Percentiles rank a stretch among this genome's conserved stretches.
phyloP scores from a whole-genome alignment of 441 rosid species.

The Populus hybrid region DNA sequence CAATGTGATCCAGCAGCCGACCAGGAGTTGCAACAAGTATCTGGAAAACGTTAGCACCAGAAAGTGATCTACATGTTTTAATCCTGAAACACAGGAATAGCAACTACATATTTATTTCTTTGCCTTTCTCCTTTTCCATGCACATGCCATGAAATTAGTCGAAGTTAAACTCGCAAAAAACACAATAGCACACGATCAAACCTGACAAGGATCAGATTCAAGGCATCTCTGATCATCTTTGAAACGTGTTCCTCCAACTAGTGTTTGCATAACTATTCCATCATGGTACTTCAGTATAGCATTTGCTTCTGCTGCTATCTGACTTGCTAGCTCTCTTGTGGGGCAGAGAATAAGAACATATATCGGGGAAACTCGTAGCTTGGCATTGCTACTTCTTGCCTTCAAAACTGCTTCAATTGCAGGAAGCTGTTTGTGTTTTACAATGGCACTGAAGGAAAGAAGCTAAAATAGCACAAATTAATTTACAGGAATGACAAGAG shows the following conservation, averaged over 20 bases:
- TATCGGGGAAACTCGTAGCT: conserved; percentile 50
- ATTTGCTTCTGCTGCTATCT: conserved; percentile 92
- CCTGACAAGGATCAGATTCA: conserved; percentile 92
- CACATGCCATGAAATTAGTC: conserved; percentile 4
- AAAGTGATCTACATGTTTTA: conserved; percentile 7
- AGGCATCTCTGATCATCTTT: conserved; percentile 82
- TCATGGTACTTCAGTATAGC: conserved; percentile 79
- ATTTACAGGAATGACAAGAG: conserved; percentile 18
- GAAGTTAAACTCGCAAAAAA: neutral
- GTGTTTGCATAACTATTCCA: conserved; percentile 74
- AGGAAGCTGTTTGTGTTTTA: conserved; percentile 88
- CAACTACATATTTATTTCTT: neutral
- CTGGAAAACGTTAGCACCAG: conserved; percentile 36
- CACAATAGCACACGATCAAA: conserved; percentile 29
- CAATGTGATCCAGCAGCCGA: conserved; percentile 87
- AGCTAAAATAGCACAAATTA: conserved; percentile 22
- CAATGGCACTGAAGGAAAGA: conserved; percentile 32
- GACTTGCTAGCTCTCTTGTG: conserved; percentile 94
- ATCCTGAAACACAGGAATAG: neutral
- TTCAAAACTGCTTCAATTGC: conserved; percentile 96
- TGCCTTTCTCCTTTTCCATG: neutral
- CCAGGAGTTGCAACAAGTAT: conserved; percentile 97
- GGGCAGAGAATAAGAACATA: conserved; percentile 85
- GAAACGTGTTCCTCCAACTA: conserved; percentile 89
- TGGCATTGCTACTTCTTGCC: conserved; percentile 38